Conservation (phyloP, 2,329 filamentous ascomycete species). For the Phaeosphaeria sp. region DNA sequence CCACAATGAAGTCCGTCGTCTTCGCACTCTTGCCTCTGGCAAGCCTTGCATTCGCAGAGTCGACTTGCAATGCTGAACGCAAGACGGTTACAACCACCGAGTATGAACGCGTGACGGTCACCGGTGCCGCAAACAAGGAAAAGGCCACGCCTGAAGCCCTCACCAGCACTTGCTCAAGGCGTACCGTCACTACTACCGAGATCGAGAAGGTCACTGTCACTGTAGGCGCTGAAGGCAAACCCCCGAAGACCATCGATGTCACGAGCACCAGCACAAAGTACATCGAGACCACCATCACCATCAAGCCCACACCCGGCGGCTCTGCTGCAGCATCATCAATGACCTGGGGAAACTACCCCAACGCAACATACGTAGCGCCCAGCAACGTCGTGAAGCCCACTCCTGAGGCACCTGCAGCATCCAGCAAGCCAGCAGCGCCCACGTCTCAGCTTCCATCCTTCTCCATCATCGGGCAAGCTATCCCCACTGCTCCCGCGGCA, state of each 20-base stretch:
- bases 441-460: constrained; percentile 1
- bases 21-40: constrained; percentile 33
- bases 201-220: constrained; percentile 27
- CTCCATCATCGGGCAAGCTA: not conserved
- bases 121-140: not conserved
- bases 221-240: constrained; percentile 9
- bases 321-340: constrained; percentile 9
- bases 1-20: constrained; percentile 37
- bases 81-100: constrained; percentile 25
- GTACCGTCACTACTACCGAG: constrained; percentile 25
- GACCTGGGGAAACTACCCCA: constrained; percentile 18
- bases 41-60: constrained; percentile 33
- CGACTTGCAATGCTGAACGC: constrained; percentile 17
- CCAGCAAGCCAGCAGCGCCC: constrained; percentile 2
- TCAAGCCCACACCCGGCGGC: constrained; percentile 14
- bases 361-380: constrained; percentile 18
- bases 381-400: not conserved
- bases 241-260: constrained; percentile 17
- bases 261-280: constrained; percentile 20
- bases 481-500: constrained; percentile 7
- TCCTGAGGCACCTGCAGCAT: not conserved
- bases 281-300: constrained; percentile 23
- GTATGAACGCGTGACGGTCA: constrained; percentile 21
- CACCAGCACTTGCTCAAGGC: constrained; percentile 2
- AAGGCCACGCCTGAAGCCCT: not conserved